These are phyloP conservation scores for Cladosporium sp. DNA, from an alignment of 2,329 filamentous ascomycete genomes.

Conservation along the genomic window DNA sequence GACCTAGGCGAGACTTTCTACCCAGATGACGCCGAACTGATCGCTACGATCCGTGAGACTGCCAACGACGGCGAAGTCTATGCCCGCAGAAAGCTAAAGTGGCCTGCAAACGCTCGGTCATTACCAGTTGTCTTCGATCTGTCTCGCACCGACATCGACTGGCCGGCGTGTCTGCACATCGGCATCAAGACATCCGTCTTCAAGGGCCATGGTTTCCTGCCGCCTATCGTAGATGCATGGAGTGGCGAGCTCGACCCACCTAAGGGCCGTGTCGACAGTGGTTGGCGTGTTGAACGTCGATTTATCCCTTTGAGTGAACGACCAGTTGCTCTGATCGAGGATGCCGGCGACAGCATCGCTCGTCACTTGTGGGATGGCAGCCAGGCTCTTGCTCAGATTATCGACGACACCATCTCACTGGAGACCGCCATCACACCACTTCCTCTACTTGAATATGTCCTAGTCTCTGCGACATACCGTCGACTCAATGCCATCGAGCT, in stretches of 20 bases:
- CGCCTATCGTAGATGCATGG: conserved; percentile 58
- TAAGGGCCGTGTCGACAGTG: conserved; percentile 43
- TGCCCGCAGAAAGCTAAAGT: conserved; percentile 45
- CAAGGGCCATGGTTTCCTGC: conserved; percentile 32
- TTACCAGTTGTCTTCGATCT: conserved; percentile 47
- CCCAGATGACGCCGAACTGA: conserved; percentile 48
- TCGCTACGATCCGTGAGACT: conserved; percentile 39
- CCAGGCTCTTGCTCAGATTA: conserved; percentile 56
- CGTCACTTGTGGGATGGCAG: conserved; percentile 70
- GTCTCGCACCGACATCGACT: conserved; percentile 40
- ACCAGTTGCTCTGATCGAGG: conserved; percentile 61
- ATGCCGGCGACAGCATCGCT: conserved; percentile 71
- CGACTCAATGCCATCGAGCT: conserved; percentile 61
- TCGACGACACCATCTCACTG: conserved; percentile 46
- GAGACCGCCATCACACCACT: conserved; percentile 31
- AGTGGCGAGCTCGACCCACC: conserved; percentile 48
- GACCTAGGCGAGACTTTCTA: conserved; percentile 68
- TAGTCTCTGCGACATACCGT: conserved; percentile 42
- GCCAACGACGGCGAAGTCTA: conserved; percentile 41
- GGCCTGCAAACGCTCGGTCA: conserved; percentile 46
- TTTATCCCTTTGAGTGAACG: conserved; percentile 46
- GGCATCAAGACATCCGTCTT: conserved; percentile 33
- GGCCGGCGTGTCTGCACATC: conserved; percentile 44
- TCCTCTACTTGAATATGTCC: conserved; percentile 39
- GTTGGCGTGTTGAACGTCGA: conserved; percentile 57